Evolutionary conservation across 2,329 filamentous ascomycete species (phyloP), one percentile per base, ranked within the genome.

Genomic region (Sordariomycetes sp.): DNA sequence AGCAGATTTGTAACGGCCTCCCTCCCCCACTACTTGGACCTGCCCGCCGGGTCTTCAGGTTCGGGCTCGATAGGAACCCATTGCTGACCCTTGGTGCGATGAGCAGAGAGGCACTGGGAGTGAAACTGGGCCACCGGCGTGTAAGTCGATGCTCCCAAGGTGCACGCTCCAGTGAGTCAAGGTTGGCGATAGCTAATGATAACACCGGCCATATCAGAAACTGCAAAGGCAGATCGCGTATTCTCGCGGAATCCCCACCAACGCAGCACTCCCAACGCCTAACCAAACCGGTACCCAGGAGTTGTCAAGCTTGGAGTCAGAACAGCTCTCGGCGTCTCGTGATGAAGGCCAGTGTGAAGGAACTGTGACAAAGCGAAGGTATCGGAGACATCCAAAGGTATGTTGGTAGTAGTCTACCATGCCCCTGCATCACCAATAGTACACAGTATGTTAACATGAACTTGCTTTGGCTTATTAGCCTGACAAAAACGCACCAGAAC

Each of bases 161-260:
- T 14, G 18, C 40, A 22, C n/a, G 6, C 22, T 24, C 20, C n/a
- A 46, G 40, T 46, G 37, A 46, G 40, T 16, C 16, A n/a, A 50
- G 8, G n/a, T 14, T n/a, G 20, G 8, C 12, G 46, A 50, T 50
- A 11, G 46, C 20, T 50, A 50, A 50, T 6, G 7, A 20, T 6
- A 20, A 22, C 22, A n/a, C 20, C 4, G 20, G n/a, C n/a, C n/a
- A n/a, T 6, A n/a, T 35, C 60, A 90, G 87, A 90, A 90, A 79
- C 77, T 94, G n/a, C 89, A 94, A 73, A 79, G 89, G 61, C 86
- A 87, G 55, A 93, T 94, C 66, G 88, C 88, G 60, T 88, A 90
- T 65, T 83, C 82, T 22, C 78, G 87, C 68, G 86, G 87, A 22
- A 70, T 86, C 59, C 77, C 80, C 18, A 77, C 81, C 3, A 78